Evolutionary conservation across 805 yeast species (phyloP).

Genomic region (Yarrowia keelungensis): DNA sequence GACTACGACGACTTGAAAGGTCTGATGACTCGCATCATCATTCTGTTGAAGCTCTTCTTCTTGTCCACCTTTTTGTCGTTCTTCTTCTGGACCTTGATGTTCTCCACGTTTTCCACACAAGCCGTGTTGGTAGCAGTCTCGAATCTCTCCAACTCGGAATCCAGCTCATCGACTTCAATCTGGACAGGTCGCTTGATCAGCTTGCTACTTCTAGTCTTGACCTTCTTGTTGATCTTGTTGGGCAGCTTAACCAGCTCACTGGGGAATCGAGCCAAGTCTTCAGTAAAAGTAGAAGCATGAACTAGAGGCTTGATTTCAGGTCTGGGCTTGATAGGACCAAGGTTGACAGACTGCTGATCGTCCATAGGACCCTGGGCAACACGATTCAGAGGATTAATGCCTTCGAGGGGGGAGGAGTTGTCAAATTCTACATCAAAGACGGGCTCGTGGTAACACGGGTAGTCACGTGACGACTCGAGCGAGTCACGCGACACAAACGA

Average conservation of each 20-base stretch:
- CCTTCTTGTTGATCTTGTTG: slow-evolving; percentile 19
- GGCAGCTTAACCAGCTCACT: slow-evolving; percentile 28
- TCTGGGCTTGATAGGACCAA: slow-evolving; percentile 2
- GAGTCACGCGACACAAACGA: neutral
- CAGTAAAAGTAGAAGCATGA: slow-evolving; percentile 1
- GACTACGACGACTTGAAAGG: slow-evolving; percentile 17
- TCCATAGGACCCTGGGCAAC: neutral
- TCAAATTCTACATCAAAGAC: slow-evolving; percentile 8
- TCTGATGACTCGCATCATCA: slow-evolving; percentile 13
- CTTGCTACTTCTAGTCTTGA: slow-evolving; percentile 4
- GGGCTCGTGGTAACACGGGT: slow-evolving; percentile 32
- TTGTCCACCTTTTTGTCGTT: neutral
- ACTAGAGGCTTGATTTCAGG: slow-evolving; percentile 1
- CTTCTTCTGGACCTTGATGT: neutral
- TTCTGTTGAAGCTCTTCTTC: slow-evolving; percentile 20
- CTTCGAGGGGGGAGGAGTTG: slow-evolving; percentile 20
- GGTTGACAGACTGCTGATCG: slow-evolving; percentile 9
- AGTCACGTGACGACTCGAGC: slow-evolving; percentile 2
- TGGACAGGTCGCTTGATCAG: slow-evolving; percentile 3
- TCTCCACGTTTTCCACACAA: slow-evolving; percentile 5
- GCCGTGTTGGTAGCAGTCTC: slow-evolving; percentile 21
- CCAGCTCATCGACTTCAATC: slow-evolving; percentile 3
- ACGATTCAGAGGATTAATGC: slow-evolving; percentile 15
- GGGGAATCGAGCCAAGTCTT: slow-evolving; percentile 3
- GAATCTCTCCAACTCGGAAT: slow-evolving; percentile 17